Conservation (phyloP, 2,329 filamentous ascomycete genomes). For the Metarhizium robertsii region DNA sequence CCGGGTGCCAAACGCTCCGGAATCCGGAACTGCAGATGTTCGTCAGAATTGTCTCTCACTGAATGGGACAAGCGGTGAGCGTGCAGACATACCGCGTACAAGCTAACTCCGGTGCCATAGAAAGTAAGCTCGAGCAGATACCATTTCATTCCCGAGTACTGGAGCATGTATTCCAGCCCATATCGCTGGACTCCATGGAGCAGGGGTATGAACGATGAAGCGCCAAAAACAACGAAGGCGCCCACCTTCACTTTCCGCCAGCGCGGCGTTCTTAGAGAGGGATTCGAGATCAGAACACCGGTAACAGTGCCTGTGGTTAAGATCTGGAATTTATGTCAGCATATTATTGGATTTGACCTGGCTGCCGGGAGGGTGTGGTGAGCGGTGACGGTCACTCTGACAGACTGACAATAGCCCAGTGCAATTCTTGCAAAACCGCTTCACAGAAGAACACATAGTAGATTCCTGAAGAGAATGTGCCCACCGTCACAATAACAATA, state of each 20-base stretch:
- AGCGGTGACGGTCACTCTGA: background rate
- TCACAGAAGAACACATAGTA: conserved; percentile 12
- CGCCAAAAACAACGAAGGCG: conserved; percentile 1
- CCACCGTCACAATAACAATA: conserved; percentile 11
- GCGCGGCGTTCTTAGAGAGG: too few species aligned
- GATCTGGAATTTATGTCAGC: too few species aligned
- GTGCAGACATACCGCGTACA: conserved; percentile 41
- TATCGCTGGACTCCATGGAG: conserved; percentile 9
- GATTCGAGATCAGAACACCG: too few species aligned
- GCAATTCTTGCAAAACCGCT: conserved; percentile 7
- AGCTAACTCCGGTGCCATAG: conserved; percentile 46
- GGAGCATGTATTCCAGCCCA: conserved; percentile 10
- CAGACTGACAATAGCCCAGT: conserved; percentile 10
- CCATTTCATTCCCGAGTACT: conserved; percentile 7
- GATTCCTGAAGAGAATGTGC: conserved; percentile 11
- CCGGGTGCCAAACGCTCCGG: conserved; percentile 56
- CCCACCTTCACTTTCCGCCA: too few species aligned
- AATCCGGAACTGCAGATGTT: conserved; percentile 47
- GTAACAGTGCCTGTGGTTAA: too few species aligned
- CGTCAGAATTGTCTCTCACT: too few species aligned
- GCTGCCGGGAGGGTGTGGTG: background rate
- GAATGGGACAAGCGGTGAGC: too few species aligned
- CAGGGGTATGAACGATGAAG: conserved; percentile 9
- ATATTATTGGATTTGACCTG: background rate
- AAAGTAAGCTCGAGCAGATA: conserved; percentile 10